Conservation (phyloP, 208 protist genomes). For the Trypanosoma rangeli region DNA sequence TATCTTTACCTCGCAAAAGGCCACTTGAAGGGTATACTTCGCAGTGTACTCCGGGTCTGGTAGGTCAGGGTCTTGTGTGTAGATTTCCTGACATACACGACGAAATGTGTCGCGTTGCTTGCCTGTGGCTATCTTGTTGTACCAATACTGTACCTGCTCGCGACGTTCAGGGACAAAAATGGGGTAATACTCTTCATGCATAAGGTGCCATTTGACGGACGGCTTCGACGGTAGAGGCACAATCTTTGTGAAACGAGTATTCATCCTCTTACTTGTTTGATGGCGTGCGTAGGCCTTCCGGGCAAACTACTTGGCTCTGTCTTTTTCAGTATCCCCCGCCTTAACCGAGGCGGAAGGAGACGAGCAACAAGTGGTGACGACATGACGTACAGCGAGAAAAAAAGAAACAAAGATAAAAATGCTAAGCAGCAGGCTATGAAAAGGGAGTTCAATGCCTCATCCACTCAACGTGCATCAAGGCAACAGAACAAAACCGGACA, state of each 20-base stretch:
- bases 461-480: background rate
- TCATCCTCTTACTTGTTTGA: conserved; percentile 42
- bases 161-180: conserved; percentile 49
- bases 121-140: conserved; percentile 79
- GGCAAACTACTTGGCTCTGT: background rate
- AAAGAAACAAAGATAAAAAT: background rate
- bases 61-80: conserved; percentile 37
- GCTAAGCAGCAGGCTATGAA: background rate
- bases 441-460: background rate
- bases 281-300: background rate
- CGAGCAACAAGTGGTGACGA: conserved; percentile 12
- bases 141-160: conserved; percentile 83
- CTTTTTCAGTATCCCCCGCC: background rate
- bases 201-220: conserved; percentile 78
- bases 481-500: background rate
- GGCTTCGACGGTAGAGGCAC: conserved; percentile 43
- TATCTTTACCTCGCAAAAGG: conserved; percentile 51
- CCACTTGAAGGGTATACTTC: conserved; percentile 33
- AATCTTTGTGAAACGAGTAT: conserved; percentile 66
- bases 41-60: conserved; percentile 36
- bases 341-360: conserved; percentile 5
- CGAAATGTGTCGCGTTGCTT: conserved; percentile 76
- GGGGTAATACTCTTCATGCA: conserved; percentile 72
- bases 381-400: background rate
- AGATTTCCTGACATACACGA: conserved; percentile 76